A percentile compares a stretch with the other conserved stretches of the same genome.
These are phyloP conservation scores for Cutaneotrichosporon sp. DNA, from an alignment of 1,284 basidiomycete species.

Conservation along the genomic window DNA sequence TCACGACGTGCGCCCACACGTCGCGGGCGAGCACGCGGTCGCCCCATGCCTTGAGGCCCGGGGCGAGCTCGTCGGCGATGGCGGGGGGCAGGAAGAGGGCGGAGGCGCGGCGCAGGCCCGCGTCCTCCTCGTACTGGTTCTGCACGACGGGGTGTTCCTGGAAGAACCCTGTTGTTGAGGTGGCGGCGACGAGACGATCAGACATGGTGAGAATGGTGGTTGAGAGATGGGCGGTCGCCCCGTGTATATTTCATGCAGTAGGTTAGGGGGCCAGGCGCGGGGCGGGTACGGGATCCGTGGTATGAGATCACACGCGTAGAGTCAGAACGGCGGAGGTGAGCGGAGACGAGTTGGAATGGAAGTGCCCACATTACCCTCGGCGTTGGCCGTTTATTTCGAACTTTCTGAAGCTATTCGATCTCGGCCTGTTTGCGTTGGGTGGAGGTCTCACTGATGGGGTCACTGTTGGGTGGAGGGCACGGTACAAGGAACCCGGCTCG, in stretches of 20 bases:
- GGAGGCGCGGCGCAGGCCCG: slow-evolving; percentile 7
- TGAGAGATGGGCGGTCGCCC: neutral
- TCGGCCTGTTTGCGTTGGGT: neutral
- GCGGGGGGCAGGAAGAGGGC: slow-evolving; percentile 10
- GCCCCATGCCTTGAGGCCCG: slow-evolving; percentile 7
- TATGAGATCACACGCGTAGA: too few relatives aligned
- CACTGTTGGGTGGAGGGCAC: too few relatives aligned
- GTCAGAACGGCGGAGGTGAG: too few relatives aligned
- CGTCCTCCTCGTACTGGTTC: slow-evolving; percentile 18
- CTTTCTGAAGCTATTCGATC: neutral
- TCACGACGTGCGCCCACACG: slow-evolving; percentile 4
- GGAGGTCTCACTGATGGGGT: too few relatives aligned
- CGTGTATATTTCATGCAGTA: neutral
- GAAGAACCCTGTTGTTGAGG: slow-evolving; percentile 20
- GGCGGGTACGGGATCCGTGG: too few relatives aligned
- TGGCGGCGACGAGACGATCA: slow-evolving; percentile 2
- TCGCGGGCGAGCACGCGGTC: slow-evolving; percentile 5
- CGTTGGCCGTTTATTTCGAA: neutral
- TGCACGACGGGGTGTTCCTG: slow-evolving; percentile 11
- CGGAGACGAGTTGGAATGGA: too few relatives aligned
- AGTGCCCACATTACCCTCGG: neutral
- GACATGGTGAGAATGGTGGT: neutral
- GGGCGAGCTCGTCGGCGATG: neutral
- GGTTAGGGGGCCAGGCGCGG: too few relatives aligned
- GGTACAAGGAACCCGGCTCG: too few relatives aligned